Evolutionary conservation across 225 moss, liverwort and hornwort genomes (phyloP).

Genomic region (Ulota crispa): DNA sequence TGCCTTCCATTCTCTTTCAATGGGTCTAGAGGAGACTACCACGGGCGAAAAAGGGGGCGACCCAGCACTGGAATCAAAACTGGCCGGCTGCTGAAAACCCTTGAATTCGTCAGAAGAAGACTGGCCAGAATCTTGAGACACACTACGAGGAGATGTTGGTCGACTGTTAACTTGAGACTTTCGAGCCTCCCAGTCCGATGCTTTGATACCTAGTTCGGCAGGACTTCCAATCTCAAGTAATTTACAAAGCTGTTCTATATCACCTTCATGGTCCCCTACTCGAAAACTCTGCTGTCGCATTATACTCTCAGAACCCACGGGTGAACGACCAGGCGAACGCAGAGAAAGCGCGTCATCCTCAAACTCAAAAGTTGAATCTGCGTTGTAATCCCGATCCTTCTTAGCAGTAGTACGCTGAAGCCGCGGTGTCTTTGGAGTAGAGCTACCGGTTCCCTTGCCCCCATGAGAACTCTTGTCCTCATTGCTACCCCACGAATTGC

Average conservation of each 20-base stretch:
- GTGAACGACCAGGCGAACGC: conserved; percentile 34
- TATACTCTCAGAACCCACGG: conserved; percentile 28
- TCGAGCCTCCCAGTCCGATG: conserved; percentile 55
- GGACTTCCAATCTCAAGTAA: conserved; percentile 33
- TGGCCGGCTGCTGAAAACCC: conserved; percentile 40
- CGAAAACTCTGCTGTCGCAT: conserved; percentile 46
- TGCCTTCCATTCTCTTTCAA: conserved; percentile 31
- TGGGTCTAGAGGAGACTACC: conserved; percentile 24
- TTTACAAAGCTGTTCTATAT: conserved; percentile 30
- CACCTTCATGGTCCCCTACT: conserved; percentile 30
- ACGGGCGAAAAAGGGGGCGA: conserved; percentile 44
- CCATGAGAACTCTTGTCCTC: conserved; percentile 48
- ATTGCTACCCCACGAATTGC: conserved; percentile 39
- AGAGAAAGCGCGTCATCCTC: conserved; percentile 31
- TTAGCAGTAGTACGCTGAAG: conserved; percentile 41
- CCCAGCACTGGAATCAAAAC: conserved; percentile 39
- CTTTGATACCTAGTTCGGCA: conserved; percentile 49
- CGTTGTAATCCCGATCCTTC: conserved; percentile 42
- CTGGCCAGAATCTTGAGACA: conserved; percentile 39
- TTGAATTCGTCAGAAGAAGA: conserved; percentile 44
- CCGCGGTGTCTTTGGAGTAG: conserved; percentile 36
- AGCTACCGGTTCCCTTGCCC: conserved; percentile 33
- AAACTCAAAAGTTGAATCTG: conserved; percentile 26
- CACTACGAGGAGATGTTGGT: conserved; percentile 46
- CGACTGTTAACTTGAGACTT: conserved; percentile 39